A percentile compares a stretch with the other conserved stretches of the same genome.
Conservation (phyloP, 768 basidiomycete species). For the Amanita phalloides region DNA sequence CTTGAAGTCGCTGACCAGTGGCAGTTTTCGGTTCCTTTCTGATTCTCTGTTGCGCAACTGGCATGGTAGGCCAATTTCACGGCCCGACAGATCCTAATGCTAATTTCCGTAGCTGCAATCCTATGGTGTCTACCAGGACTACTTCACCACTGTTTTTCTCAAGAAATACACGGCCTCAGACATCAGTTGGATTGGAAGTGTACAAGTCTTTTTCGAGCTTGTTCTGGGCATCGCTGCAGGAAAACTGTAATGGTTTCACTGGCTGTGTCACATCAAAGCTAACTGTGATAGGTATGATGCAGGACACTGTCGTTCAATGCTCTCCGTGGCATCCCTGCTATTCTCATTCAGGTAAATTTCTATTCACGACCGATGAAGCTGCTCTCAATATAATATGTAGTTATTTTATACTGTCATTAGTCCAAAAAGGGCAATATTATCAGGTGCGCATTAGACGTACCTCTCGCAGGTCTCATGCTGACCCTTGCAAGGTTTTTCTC, state of each 20-base stretch:
- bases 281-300: constrained; percentile 6
- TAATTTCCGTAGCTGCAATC: constrained; percentile 1
- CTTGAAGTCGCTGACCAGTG: not conserved
- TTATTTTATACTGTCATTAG: constrained; percentile 5
- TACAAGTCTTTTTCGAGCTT: constrained; percentile 8
- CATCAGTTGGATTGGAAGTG: constrained; percentile 8
- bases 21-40: constrained; percentile 2
- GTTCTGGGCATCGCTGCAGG: constrained; percentile 6
- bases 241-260: constrained; percentile 1
- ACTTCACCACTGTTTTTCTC: constrained; percentile 4
- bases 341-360: constrained; percentile 5
- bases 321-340: constrained; percentile 1
- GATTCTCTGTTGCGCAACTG: constrained; percentile 2
- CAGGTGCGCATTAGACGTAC: not conserved
- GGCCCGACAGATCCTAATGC: not conserved
- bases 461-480: not conserved
- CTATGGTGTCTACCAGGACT: constrained; percentile 8
- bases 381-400: not conserved
- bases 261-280: not conserved
- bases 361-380: not conserved
- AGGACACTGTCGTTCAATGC: constrained; percentile 6
- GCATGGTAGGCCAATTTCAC: not conserved
- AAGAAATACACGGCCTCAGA: constrained; percentile 6
- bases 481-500: constrained; percentile 27
- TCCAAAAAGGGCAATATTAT: constrained; percentile 5